Evolutionary conservation across 2,329 filamentous ascomycete species (phyloP), one percentile per base, ranked within the genome.

Genomic region (Paracamarosporium sp.): DNA sequence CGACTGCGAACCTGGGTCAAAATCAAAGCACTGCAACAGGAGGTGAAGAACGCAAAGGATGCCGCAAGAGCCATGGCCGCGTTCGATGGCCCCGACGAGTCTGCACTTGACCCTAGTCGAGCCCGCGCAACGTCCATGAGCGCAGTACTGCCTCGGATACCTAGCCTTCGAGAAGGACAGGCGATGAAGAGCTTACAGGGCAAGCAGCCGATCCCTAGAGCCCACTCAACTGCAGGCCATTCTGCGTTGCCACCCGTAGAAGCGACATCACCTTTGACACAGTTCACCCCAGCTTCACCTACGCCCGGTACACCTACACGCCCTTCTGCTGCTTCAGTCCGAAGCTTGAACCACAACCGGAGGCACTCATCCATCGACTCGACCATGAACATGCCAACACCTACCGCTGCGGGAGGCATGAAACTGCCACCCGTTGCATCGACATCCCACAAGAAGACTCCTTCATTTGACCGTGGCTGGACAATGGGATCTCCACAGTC

Each of bases 1-100:
- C 86, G 94, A 60, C 79, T 98, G 60, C 96, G 96, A 76, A 97
- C 93, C 2, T 98, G 94, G 94, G 92, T 97, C 77, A 97, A 95
- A 78, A 93, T 98, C 76, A 96, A 96, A 77, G 83, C 87, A 3
- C 84, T 98, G 62, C 94, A 98, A 73, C 91, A 96, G 69, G 92
- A 97, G 75, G 88, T 95, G 40, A 89, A 86, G 43, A 78, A 86
- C 78, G 68, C 87, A 78, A 79, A 72, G 57, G 71, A 67, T 55
- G 73, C 64, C 57, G 72, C 64, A 17, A 70, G 64, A 71, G 65
- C 65, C 60, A 60, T 72, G 5, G 79, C 80, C 1, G 74, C 78
- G 43, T 79, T 79, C 54, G 80, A 80, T 27, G 75, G 70, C n/a
- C 71, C 67, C 44, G 76, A 77, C 50, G 75, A 71, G 20, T 73